Conservation (phyloP, 2,329 filamentous ascomycete species). For the Magnaporthales sp. region DNA sequence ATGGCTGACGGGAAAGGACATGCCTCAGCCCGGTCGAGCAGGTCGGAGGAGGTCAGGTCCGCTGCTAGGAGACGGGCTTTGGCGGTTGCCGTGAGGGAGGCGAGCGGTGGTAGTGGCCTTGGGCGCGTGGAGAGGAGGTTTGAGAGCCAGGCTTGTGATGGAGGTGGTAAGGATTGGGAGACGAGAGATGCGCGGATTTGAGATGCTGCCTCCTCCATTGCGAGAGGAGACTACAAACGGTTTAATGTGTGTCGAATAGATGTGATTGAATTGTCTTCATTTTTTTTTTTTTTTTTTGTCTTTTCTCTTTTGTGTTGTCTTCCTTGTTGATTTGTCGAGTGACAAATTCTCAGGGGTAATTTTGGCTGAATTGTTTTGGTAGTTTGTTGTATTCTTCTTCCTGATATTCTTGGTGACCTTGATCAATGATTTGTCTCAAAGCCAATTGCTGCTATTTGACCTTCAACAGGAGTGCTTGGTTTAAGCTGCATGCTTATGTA, state of each 20-base stretch:
- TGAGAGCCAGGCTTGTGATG: constrained; percentile 52
- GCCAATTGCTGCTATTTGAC: no score
- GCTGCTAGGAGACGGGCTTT: constrained; percentile 71
- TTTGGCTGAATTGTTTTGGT: background rate
- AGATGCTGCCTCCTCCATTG: constrained; percentile 14
- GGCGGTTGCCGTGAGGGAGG: constrained; percentile 68
- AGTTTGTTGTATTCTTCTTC: background rate
- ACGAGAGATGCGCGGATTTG: constrained; percentile 45
- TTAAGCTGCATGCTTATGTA: background rate
- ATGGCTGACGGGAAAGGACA: constrained; percentile 41
- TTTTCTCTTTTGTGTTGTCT: background rate
- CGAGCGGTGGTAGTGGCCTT: constrained; percentile 50
- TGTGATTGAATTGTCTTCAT: background rate
- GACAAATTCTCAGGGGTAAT: background rate
- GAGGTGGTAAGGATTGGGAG: constrained; percentile 43
- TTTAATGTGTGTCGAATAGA: background rate
- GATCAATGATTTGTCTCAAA: no score
- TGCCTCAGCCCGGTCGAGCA: constrained; percentile 34
- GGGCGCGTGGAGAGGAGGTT: constrained; percentile 48
- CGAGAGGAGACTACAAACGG: background rate
- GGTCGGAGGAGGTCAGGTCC: constrained; percentile 58
- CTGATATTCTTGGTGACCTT: background rate
- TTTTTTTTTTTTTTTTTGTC: background rate
- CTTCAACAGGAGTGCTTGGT: background rate
- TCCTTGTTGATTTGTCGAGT: background rate